Base-by-base conservation (phyloP, 768 basidiomycete species). In the Mycena vulgaris region DNA sequence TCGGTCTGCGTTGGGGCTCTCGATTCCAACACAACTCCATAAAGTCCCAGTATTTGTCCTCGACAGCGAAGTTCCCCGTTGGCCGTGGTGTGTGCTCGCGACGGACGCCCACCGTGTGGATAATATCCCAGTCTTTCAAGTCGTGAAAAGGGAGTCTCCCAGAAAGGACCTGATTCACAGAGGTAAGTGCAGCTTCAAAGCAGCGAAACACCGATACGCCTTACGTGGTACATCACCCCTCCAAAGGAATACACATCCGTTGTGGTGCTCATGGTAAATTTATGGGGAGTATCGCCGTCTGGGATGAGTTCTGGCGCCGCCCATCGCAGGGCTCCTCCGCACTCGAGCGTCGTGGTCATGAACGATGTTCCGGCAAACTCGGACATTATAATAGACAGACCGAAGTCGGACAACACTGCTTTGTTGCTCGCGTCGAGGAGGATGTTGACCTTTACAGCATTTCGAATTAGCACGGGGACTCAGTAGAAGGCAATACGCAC, bases 201-300 rank as follows among this genome's bases (percentile, higher is more conserved):
- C 17, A 35, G 21, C 17, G 7, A n/a, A 61, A 6, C 13, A 21
- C 13, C 56, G 8, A 31, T 14, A 63, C 30, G 2, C 14, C 51
- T 33, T 9, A 70, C 72, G 48, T 73, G 69, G 51, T 58, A 52
- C 45, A 73, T 45, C 21, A 73, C 52, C 6, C 72, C 31, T 28
- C 72, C 72, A 59, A 70, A 70, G 14, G 72, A 70, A 31, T 73
- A 73, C 19, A 73, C 45, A 57, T 73, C 72, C 30, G n/a, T 62
- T 16, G 33, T 30, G 17, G 19, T 51, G 16, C 19, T 16, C 10
- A 25, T 21, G 2, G 1, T 55, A 3, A 45, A 48, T 3, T 23
- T 5, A 19, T 23, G 28, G 27, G 31, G 31, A 42, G 33, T 8
- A 5, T 66, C 64, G 9, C 42, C 21, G 27, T 10, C 35, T 23